Conservation (phyloP, 331 rosid genomes). For the Rosa hybrid region DNA sequence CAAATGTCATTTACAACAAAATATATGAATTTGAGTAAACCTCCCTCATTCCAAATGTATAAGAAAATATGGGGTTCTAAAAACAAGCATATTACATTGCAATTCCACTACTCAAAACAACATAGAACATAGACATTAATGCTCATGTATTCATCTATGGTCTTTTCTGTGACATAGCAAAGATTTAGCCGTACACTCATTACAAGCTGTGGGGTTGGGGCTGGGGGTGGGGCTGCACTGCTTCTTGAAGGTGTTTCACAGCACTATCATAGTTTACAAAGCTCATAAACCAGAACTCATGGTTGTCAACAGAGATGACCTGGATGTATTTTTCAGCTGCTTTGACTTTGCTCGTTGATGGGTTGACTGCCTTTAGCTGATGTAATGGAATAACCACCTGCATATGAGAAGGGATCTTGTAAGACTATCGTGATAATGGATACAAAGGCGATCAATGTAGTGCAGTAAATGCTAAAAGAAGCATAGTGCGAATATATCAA, state of each 20-base stretch:
- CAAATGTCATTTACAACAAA: conserved; percentile 30
- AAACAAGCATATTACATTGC: background rate
- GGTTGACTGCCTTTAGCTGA: conserved; percentile 85
- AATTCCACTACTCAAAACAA: background rate
- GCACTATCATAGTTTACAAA: conserved; percentile 86
- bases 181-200: conserved; percentile 2
- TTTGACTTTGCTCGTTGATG: conserved; percentile 81
- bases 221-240: conserved; percentile 48
- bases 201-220: conserved; percentile 42
- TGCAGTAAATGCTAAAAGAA: background rate
- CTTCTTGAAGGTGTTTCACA: conserved; percentile 68
- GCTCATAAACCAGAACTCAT: conserved; percentile 98
- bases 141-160: conserved; percentile 10
- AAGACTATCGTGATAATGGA: background rate
- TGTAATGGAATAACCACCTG: conserved; percentile 87
- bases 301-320: conserved; percentile 87
- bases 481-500: background rate
- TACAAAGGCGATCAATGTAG: background rate
- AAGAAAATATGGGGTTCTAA: background rate
- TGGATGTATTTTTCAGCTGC: conserved; percentile 80
- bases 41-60: conserved; percentile 6
- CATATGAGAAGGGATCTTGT: background rate
- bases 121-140: conserved; percentile 17
- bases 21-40: background rate
- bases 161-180: conserved; percentile 13